Conservation (phyloP, 768 basidiomycete species). For the Podaxis mareebaensis region DNA sequence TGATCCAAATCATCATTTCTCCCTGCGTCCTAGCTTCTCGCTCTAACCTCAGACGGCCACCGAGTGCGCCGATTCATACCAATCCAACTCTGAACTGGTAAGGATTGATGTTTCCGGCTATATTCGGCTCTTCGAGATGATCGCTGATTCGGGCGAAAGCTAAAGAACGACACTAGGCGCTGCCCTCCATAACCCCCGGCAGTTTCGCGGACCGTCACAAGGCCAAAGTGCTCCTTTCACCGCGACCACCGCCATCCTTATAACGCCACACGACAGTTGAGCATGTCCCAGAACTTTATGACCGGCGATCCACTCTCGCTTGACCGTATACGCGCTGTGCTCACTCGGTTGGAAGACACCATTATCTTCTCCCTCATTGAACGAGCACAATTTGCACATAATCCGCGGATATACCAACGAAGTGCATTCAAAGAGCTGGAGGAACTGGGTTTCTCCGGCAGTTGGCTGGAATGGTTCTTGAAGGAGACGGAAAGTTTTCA, state of each 20-base stretch:
- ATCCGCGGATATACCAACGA: slow-evolving; percentile 82
- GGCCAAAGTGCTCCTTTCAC: not conserved
- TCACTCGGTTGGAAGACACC: slow-evolving; percentile 93
- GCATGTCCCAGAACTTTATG: slow-evolving; percentile 66
- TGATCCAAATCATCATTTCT: not conserved
- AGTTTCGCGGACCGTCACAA: not conserved
- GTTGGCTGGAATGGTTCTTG: slow-evolving; percentile 98
- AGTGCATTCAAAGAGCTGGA: slow-evolving; percentile 79
- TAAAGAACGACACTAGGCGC: not conserved
- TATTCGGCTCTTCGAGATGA: slow-evolving; percentile 7
- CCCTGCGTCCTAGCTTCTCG: not conserved
- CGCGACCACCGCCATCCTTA: not conserved
- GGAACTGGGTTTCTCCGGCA: slow-evolving; percentile 74
- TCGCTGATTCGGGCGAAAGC: slow-evolving; percentile 10
- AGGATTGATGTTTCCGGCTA: not conserved
- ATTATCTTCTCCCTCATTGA: slow-evolving; percentile 99
- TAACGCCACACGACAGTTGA: not conserved
- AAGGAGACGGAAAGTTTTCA: slow-evolving; percentile 95
- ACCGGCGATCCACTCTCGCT: slow-evolving; percentile 80
- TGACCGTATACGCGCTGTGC: slow-evolving; percentile 84
- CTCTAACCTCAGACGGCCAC: not conserved
- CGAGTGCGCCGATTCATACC: not conserved
- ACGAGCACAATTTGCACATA: slow-evolving; percentile 94
- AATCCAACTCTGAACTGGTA: slow-evolving; percentile 1
- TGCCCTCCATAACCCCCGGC: not conserved